Conservation (phyloP, 2,329 filamentous ascomycete genomes). For the Berkeleyomyces rouxiae region DNA sequence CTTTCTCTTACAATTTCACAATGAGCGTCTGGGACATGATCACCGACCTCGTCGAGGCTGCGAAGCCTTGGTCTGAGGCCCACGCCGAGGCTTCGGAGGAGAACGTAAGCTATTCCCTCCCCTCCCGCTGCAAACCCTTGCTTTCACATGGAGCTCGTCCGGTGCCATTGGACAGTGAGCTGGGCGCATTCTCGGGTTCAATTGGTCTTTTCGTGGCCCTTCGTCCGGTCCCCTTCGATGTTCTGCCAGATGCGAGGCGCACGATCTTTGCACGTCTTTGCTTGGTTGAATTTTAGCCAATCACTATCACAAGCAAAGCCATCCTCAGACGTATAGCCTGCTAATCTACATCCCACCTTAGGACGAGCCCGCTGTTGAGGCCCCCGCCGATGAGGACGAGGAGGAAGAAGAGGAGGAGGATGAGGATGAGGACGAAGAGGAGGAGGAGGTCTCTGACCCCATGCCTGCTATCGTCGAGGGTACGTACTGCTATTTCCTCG, state of each 20-base stretch:
- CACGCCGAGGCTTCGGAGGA: slow-evolving; percentile 53
- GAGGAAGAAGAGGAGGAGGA: slow-evolving; percentile 41
- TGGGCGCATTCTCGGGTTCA: background rate
- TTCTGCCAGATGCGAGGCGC: background rate
- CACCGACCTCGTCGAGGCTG: slow-evolving; percentile 47
- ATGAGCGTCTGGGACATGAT: slow-evolving; percentile 54
- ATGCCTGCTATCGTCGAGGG: slow-evolving; percentile 86
- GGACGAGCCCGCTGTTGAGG: slow-evolving; percentile 18
- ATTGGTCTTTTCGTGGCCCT: background rate
- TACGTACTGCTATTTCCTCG: slow-evolving; percentile 31
- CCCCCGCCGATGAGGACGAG: slow-evolving; percentile 28
- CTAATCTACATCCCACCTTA: slow-evolving; percentile 20
- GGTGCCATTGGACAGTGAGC: background rate
- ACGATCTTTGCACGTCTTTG: background rate
- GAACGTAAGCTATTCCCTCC: slow-evolving; percentile 25
- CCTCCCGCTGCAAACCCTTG: background rate
- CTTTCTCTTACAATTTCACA: slow-evolving; percentile 20
- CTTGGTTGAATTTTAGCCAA: background rate
- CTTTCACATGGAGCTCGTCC: background rate
- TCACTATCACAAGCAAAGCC: background rate
- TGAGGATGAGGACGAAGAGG: slow-evolving; percentile 57
- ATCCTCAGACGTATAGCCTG: background rate
- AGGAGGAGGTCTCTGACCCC: slow-evolving; percentile 72
- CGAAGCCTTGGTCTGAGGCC: slow-evolving; percentile 46
- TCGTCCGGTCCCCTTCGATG: background rate